Evolutionary conservation across 306 rosid species (phyloP), one percentile per base, ranked within the genome.

Genomic region (Prunus padus): DNA sequence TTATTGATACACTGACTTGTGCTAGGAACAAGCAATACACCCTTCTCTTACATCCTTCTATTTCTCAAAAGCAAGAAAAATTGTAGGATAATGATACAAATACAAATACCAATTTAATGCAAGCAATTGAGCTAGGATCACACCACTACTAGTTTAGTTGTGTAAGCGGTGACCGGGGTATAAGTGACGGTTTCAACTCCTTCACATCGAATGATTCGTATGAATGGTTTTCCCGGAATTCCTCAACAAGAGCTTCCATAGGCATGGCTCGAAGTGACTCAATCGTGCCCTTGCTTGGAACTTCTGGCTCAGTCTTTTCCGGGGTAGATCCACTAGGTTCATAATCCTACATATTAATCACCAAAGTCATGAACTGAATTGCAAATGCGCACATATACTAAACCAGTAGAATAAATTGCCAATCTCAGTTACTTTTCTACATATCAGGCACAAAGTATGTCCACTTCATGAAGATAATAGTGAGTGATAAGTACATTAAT

Each of bases 181-280:
- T 88, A 69, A 89, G 91, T 1, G 98, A 92, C 4, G 97, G 96
- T 76, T 90, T 92, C 85, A 82, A 77, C 84, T 92, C 98, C 76
- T 89, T 92, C 69, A 67, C 84, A 8, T 92, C 93, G 40, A 69
- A 79, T 22, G 85, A 80, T 22, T 92, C 97, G 23, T 71, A 77
- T 4, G 97, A 85, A 74, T 90, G 77, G 61, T 86, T 96, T 86
- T 96, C 99, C 76, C 96, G 68, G 72, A 90, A 96, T 62, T 92
- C 99, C 76, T 92, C 99, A 0, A 90, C 81, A 67, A 96, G 98
- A 15, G 84, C 19, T 63, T 96, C 98, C 82, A 92, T 84, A 47
- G 98, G 97, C 88, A 92, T 83, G 44, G 98, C 87, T 79, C 97
- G 85, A 62, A 96, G 96, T 3, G 96, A 90, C 78, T 96, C 99